phyloP scores from a whole-genome alignment of 257 asterid genomes.

The Nicotiana tomentosiformis region DNA sequence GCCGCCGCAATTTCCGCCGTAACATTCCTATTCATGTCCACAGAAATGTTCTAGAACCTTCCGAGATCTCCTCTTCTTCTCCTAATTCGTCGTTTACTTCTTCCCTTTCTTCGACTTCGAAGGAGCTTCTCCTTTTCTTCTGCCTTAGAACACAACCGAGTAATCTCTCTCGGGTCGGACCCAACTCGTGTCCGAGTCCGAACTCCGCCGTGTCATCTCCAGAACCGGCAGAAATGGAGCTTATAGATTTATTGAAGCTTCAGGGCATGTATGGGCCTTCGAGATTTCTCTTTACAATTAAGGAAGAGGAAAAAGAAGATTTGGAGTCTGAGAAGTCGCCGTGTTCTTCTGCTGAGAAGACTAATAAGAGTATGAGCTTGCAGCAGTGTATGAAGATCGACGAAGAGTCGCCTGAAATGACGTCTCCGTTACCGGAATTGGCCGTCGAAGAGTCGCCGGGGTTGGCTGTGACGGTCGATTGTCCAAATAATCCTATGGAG shows the following conservation, averaged over 20 bases:
- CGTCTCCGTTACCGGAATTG: neutral
- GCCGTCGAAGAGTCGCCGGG: neutral
- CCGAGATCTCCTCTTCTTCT: too few species aligned
- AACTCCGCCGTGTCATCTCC: neutral
- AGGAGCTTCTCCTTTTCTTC: conserved; percentile 39
- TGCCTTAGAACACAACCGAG: conserved; percentile 24
- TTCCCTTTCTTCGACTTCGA: conserved; percentile 11
- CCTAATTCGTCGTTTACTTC: too few species aligned
- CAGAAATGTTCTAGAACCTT: conserved; percentile 11
- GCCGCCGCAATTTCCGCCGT: conserved; percentile 27
- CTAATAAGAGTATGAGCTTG: conserved; percentile 23
- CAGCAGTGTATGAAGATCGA: conserved; percentile 27
- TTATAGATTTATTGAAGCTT: conserved; percentile 51
- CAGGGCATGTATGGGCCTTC: conserved; percentile 53
- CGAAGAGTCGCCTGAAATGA: conserved; percentile 10
- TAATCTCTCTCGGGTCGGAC: conserved; percentile 23
- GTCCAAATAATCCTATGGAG: neutral
- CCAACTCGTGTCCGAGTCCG: conserved; percentile 13
- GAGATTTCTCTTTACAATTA: conserved; percentile 46
- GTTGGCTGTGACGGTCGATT: neutral
- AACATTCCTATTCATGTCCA: neutral
- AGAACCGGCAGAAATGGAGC: conserved; percentile 34
- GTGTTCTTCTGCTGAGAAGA: conserved; percentile 16
- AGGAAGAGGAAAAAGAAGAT: conserved; percentile 53
- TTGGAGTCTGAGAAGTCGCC: conserved; percentile 26